Conservation (phyloP, 805 yeast species). For the Starmerella stigmatis region DNA sequence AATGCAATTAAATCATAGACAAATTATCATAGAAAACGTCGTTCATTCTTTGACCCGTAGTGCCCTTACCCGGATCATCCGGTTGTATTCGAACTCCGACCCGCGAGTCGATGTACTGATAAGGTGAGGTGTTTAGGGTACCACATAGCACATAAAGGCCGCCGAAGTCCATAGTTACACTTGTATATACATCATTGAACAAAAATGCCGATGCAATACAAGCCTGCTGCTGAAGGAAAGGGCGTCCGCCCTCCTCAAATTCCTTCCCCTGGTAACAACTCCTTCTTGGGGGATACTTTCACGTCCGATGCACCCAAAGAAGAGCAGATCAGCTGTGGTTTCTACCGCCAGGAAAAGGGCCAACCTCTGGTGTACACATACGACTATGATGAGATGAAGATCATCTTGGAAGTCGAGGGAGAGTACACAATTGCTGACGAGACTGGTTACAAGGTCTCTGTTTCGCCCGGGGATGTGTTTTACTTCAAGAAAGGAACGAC, state of each 20-base stretch:
- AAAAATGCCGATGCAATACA: conserved; percentile 18
- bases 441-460: conserved; percentile 48
- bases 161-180: not conserved
- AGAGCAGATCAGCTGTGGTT: conserved; percentile 54
- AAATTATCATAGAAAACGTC: too few relatives aligned
- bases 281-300: conserved; percentile 58
- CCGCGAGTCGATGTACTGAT: conserved; percentile 1
- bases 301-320: conserved; percentile 47
- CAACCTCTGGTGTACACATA: conserved; percentile 58
- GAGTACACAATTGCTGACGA: conserved; percentile 53
- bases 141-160: not conserved
- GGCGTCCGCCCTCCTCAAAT: conserved; percentile 43
- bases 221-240: conserved; percentile 15
- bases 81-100: conserved; percentile 1
- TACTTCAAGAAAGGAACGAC: conserved; percentile 60
- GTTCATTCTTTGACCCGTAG: too few relatives aligned
- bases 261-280: conserved; percentile 44
- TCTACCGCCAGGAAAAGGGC: conserved; percentile 59
- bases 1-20: too few relatives aligned
- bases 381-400: conserved; percentile 59
- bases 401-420: conserved; percentile 48
- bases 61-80: too few relatives aligned
- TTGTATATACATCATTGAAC: not conserved
- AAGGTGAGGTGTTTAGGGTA: not conserved
- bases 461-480: conserved; percentile 55